These are phyloP conservation scores for Ogataea trehalophila DNA, from an alignment of 805 yeast genomes.

Conservation along the genomic window DNA sequence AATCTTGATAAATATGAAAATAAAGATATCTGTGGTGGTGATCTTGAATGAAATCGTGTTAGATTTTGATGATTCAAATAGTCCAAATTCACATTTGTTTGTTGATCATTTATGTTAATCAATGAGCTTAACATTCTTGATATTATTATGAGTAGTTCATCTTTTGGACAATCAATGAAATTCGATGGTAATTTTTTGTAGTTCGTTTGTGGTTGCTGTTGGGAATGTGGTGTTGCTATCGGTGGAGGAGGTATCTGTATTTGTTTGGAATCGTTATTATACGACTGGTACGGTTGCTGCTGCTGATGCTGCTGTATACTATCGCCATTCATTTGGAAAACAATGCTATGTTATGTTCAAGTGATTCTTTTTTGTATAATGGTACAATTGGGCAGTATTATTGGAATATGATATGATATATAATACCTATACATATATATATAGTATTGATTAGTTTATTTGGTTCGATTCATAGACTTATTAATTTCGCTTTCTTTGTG, in stretches of 20 bases:
- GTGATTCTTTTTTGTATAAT: too few relatives aligned
- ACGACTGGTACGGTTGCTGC: background rate
- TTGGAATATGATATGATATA: too few relatives aligned
- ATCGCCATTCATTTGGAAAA: too few relatives aligned
- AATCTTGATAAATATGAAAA: conserved; percentile 71
- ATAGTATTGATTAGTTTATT: background rate
- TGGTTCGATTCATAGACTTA: too few relatives aligned
- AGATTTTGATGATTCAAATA: conserved; percentile 38
- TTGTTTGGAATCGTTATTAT: background rate
- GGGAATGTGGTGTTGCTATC: background rate
- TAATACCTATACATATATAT: background rate
- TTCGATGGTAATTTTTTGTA: conserved; percentile 36
- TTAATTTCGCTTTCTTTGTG: too few relatives aligned
- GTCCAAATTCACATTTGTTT: conserved; percentile 26
- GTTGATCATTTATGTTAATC: conserved; percentile 64
- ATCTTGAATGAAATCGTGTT: conserved; percentile 89
- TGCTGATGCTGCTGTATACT: too few relatives aligned
- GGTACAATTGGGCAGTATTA: too few relatives aligned
- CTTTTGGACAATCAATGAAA: conserved; percentile 63
- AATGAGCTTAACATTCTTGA: conserved; percentile 77
- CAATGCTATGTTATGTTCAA: too few relatives aligned
- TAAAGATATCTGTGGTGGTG: conserved; percentile 85
- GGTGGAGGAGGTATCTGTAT: conserved; percentile 15
- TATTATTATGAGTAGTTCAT: conserved; percentile 66
- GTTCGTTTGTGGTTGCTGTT: background rate